Evolutionary conservation across 1,284 basidiomycete species (phyloP).

Genomic region (Puccinia polysora): DNA sequence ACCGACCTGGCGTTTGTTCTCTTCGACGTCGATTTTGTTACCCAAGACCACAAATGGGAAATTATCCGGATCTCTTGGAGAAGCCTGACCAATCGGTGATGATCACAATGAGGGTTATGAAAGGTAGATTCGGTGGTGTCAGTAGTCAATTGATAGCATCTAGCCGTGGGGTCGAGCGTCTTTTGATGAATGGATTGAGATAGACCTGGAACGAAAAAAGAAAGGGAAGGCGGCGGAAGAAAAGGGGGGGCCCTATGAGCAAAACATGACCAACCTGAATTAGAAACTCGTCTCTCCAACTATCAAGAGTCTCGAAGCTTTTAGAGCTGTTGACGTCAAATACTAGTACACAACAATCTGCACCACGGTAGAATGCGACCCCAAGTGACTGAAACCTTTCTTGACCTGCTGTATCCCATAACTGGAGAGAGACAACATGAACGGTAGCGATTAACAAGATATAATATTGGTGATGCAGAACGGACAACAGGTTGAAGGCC

Average conservation of each 20-base stretch:
- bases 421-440: constrained; percentile 58
- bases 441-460: constrained; percentile 1
- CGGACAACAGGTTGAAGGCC: not conserved
- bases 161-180: not conserved
- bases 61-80: constrained; percentile 96
- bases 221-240: no score
- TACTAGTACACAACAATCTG: constrained; percentile 97
- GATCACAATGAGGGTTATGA: no score
- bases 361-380: constrained; percentile 97
- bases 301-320: constrained; percentile 95
- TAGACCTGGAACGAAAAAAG: not conserved
- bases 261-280: constrained; percentile 64
- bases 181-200: not conserved
- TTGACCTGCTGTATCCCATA: constrained; percentile 99
- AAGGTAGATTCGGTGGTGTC: not conserved
- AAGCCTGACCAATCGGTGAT: no score
- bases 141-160: no score
- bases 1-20: constrained; percentile 90
- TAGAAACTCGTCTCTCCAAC: constrained; percentile 95
- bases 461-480: not conserved
- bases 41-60: constrained; percentile 98
- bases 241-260: no score
- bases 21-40: constrained; percentile 99
- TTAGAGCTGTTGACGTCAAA: constrained; percentile 99
- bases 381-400: constrained; percentile 98